Percentiles rank a stretch among this genome's conserved stretches.
These are phyloP conservation scores for Yueomyces sp. DNA, from an alignment of 805 yeast genomes.

Conservation along the genomic window DNA sequence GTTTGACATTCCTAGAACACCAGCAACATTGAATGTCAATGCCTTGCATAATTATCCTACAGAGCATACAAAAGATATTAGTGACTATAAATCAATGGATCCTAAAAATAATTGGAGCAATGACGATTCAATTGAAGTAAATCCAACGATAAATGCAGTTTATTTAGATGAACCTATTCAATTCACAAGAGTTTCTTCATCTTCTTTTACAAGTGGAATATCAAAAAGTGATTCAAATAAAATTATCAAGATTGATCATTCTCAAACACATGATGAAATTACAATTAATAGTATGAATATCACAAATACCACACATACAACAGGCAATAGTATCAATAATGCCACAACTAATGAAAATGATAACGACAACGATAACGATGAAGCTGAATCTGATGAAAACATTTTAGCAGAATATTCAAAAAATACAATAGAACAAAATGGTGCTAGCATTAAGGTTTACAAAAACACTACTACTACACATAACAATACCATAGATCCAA, in stretches of 20 bases:
- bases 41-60: slow-evolving; percentile 23
- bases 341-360: background rate
- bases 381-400: background rate
- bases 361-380: background rate
- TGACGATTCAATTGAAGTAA: slow-evolving; percentile 24
- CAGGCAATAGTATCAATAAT: no score
- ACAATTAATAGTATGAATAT: background rate
- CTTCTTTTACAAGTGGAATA: slow-evolving; percentile 16
- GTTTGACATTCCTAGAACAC: slow-evolving; percentile 28
- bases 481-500: background rate
- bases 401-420: no score
- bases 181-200: slow-evolving; percentile 29
- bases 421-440: no score
- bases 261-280: background rate
- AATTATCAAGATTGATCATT: background rate
- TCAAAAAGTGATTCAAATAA: slow-evolving; percentile 4
- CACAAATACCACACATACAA: background rate
- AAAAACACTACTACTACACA: background rate
- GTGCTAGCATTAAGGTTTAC: background rate
- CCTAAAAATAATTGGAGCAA: slow-evolving; percentile 14
- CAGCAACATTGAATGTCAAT: slow-evolving; percentile 32
- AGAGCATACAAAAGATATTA: background rate
- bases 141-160: background rate
- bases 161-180: slow-evolving; percentile 29
- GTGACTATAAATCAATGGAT: slow-evolving; percentile 29